A percentile compares a stretch with the other conserved stretches of the same genome.
Conservation (phyloP, 1,139 yeast genomes). For the Eremothecium gossypii region DNA sequence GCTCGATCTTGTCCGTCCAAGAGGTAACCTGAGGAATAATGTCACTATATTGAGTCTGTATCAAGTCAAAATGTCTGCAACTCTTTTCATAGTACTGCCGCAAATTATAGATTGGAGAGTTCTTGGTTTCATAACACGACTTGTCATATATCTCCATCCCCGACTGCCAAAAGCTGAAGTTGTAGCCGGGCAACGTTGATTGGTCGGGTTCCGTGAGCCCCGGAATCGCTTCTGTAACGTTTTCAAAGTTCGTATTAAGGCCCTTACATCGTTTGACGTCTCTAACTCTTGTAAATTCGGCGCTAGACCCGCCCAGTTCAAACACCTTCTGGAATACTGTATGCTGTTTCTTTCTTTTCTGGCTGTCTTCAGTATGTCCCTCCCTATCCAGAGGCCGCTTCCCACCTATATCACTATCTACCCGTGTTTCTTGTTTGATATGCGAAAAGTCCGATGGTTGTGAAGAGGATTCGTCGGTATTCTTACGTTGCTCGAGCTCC, state of each 20-base stretch:
- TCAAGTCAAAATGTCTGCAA: conserved; percentile 28
- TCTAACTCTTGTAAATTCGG: conserved; percentile 38
- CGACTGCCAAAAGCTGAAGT: conserved; percentile 33
- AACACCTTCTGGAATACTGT: conserved; percentile 11
- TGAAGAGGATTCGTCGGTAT: background rate
- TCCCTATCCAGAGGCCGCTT: conserved; percentile 2
- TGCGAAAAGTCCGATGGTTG: background rate
- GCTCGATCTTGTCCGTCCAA: conserved; percentile 6
- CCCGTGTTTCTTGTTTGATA: background rate
- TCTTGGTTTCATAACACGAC: conserved; percentile 32
- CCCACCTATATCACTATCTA: too few species aligned
- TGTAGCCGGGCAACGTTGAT: conserved; percentile 29
- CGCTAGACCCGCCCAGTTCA: conserved; percentile 40
- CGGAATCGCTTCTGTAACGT: conserved; percentile 28
- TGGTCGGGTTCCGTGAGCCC: conserved; percentile 29
- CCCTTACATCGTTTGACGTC: conserved; percentile 43
- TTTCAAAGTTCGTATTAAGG: conserved; percentile 36
- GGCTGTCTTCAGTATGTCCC: conserved; percentile 5
- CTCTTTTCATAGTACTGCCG: conserved; percentile 48
- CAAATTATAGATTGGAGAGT: conserved; percentile 40
- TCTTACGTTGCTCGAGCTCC: background rate
- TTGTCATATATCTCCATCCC: conserved; percentile 31
- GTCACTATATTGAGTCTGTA: conserved; percentile 13
- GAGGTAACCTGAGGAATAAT: conserved; percentile 4
- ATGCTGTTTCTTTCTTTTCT: conserved; percentile 15